These are phyloP conservation scores for Entomophthora muscae DNA, from an alignment of 371 early-diverging fungal genomes.

Conservation along the genomic window DNA sequence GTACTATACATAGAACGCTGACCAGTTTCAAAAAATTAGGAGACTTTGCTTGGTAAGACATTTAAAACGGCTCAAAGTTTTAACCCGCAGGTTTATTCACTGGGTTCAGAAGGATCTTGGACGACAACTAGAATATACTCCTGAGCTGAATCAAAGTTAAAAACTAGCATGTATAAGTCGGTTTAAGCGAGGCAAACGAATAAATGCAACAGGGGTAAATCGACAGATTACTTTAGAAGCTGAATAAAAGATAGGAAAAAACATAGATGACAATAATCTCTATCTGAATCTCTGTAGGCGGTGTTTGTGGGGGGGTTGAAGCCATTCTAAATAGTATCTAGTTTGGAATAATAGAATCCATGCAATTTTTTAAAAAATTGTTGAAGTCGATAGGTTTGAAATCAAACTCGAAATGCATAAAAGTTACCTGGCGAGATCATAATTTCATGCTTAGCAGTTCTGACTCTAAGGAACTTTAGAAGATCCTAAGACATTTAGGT, in stretches of 20 bases:
- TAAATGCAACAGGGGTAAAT: too few species aligned
- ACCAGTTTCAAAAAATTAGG: too few species aligned
- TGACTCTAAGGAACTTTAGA: neutral
- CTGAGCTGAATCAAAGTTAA: neutral
- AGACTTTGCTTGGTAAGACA: neutral
- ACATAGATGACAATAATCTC: too few species aligned
- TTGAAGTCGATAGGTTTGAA: neutral
- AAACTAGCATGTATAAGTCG: neutral
- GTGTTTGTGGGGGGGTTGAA: too few species aligned
- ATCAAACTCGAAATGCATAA: neutral
- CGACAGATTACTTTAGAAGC: too few species aligned
- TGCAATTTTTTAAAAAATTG: neutral
- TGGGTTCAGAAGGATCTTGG: neutral
- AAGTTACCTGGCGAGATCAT: neutral
- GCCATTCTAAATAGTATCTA: too few species aligned
- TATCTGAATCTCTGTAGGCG: too few species aligned
- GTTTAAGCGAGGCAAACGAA: neutral
- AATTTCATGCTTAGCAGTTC: slow-evolving; percentile 6
- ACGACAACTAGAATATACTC: neutral
- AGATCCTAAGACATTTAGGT: neutral
- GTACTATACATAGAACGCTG: too few species aligned
- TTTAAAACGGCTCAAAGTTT: too few species aligned
- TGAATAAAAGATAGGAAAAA: too few species aligned
- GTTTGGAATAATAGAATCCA: neutral
- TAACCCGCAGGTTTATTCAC: too few species aligned